Evolutionary conservation across 1,284 basidiomycete genomes (phyloP).

Genomic region (Boletus holoroseus): DNA sequence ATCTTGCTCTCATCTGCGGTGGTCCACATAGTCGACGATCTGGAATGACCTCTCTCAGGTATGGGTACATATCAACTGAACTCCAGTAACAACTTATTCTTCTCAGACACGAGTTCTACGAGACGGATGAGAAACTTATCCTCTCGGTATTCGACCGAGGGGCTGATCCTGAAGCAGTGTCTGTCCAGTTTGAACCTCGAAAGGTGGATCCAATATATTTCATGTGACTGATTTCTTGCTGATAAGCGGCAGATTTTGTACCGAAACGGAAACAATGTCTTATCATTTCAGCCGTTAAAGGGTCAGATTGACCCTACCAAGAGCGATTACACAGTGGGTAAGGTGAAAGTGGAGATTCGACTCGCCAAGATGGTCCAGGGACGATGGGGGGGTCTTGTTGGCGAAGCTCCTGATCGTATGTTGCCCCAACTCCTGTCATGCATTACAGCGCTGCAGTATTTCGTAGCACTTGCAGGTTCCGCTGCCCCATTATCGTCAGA

Average conservation of each 20-base stretch:
- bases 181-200: conserved; percentile 58
- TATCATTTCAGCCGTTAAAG: conserved; percentile 70
- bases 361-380: conserved; percentile 59
- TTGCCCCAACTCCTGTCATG: conserved; percentile 1
- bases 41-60: conserved; percentile 44
- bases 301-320: conserved; percentile 68
- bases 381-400: conserved; percentile 73
- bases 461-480: conserved; percentile 28
- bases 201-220: conserved; percentile 42
- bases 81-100: background rate
- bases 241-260: conserved; percentile 47
- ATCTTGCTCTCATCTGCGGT: background rate
- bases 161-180: conserved; percentile 60
- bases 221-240: background rate
- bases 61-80: conserved; percentile 1
- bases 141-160: conserved; percentile 78
- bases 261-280: conserved; percentile 56
- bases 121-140: conserved; percentile 70
- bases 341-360: conserved; percentile 78
- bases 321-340: conserved; percentile 65
- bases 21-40: background rate
- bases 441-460: background rate
- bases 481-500: conserved; percentile 35
- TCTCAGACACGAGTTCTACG: conserved; percentile 81
- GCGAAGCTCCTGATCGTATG: conserved; percentile 71